These are phyloP conservation scores for Amylocystis lapponica DNA, from an alignment of 768 basidiomycete species.

Conservation along the genomic window DNA sequence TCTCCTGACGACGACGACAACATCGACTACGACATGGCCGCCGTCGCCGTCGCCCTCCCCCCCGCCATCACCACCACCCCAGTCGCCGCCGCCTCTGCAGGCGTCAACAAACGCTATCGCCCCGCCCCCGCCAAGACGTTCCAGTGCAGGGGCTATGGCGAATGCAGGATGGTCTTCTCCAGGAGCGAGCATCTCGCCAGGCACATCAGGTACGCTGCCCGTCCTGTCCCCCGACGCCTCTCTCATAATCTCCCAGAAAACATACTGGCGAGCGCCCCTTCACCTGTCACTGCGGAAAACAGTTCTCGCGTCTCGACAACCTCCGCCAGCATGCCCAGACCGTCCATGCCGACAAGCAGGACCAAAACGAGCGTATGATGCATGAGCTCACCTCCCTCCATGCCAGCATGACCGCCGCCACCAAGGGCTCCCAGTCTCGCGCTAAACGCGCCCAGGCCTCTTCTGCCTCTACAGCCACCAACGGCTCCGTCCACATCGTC, in stretches of 20 bases:
- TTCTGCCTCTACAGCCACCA: conserved; percentile 12
- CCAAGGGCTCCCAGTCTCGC: conserved; percentile 33
- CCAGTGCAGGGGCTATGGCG: conserved; percentile 90
- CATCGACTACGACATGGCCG: conserved; percentile 19
- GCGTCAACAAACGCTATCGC: conserved; percentile 52
- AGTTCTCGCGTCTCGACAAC: conserved; percentile 95
- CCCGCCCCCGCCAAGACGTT: conserved; percentile 91
- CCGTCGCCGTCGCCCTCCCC: conserved; percentile 17
- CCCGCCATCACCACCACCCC: conserved; percentile 9
- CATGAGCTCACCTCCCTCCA: conserved; percentile 81
- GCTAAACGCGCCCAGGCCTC: conserved; percentile 33
- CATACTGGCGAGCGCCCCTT: conserved; percentile 98
- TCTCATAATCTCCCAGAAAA: conserved; percentile 53
- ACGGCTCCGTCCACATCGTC: conserved; percentile 20
- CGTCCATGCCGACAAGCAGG: conserved; percentile 91
- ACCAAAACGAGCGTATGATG: conserved; percentile 89
- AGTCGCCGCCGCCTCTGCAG: conserved; percentile 7
- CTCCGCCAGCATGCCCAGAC: conserved; percentile 96
- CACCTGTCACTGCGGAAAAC: conserved; percentile 91
- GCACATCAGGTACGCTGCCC: conserved; percentile 74
- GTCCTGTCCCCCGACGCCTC: conserved; percentile 11
- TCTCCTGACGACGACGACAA: neutral
- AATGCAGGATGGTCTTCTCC: conserved; percentile 95
- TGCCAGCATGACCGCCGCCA: conserved; percentile 64
- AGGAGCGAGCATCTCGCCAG: conserved; percentile 93